A percentile compares a stretch with the other conserved stretches of the same genome.
These are phyloP conservation scores for Scedosporium dehoogii DNA, from an alignment of 2,329 filamentous ascomycete genomes.

Conservation along the genomic window DNA sequence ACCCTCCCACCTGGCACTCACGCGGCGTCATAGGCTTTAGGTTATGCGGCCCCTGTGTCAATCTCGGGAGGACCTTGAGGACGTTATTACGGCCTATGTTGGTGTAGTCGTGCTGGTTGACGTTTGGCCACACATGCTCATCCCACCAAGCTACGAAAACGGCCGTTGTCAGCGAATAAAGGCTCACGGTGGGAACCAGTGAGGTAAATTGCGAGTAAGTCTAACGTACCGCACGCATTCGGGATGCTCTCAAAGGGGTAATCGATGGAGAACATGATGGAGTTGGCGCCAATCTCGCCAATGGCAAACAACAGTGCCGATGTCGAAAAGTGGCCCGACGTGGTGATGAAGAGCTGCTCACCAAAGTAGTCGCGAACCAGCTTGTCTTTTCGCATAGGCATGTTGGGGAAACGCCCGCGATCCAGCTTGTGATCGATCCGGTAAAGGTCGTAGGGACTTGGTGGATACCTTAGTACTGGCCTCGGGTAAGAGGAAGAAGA, in stretches of 20 bases:
- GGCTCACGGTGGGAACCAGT: neutral
- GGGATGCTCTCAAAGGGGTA: slow-evolving; percentile 3
- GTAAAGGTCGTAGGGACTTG: neutral
- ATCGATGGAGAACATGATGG: slow-evolving; percentile 1
- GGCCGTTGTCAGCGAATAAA: no score
- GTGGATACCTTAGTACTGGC: no score
- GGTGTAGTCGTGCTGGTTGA: neutral
- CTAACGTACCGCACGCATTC: neutral
- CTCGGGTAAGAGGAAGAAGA: neutral
- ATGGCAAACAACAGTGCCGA: slow-evolving; percentile 2
- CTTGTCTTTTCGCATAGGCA: neutral
- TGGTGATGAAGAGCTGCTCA: slow-evolving; percentile 1
- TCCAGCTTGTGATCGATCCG: neutral
- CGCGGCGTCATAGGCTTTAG: neutral
- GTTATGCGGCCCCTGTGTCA: neutral
- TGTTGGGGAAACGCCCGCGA: neutral
- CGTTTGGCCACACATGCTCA: neutral
- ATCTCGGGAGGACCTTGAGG: neutral
- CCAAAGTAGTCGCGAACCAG: neutral
- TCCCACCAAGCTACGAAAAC: neutral
- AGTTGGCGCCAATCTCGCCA: neutral
- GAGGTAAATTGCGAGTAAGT: neutral
- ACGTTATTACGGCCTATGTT: neutral
- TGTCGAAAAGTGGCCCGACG: neutral
- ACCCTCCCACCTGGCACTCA: neutral